Base-by-base conservation (phyloP, 2,329 filamentous ascomycete species). In the Neofusicoccum umdonicola region DNA sequence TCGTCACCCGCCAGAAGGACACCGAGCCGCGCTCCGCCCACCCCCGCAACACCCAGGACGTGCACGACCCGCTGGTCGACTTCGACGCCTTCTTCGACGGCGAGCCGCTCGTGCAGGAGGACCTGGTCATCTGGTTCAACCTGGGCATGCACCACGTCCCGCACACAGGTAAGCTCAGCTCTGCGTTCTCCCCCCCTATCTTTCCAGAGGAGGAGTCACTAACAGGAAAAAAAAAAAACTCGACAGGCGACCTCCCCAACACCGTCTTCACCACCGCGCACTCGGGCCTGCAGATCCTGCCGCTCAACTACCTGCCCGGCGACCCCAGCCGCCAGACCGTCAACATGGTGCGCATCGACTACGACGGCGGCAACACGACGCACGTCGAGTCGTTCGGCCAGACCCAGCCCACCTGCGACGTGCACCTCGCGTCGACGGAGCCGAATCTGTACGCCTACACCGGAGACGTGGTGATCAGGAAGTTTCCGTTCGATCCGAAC, bases 141-240 rank as follows among this genome's bases (percentile, higher is more conserved):
- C 71, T 85, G 8, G 82, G 82, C 50, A 82, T 82, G 72, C 82
- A 85, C 68, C 82, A 84, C 67, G 76, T 83, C 22, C 82, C 81
- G 1, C 74, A 76, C 31, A 74, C 75, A 2, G 42, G 42, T 60
- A 17, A 35, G 22, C 0, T 8, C 17, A 35, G 22, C 0, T 8
- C 17, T 22, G 3, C 11, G 3, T 6, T 41, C 50, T 17, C 22
- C 19, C 19, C 19, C 19, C 2, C 2, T 34, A 11, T 11, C 19
- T 50, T 15, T 31, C 19, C 19, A 19, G 19, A 19, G n/a, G n/a
- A n/a, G n/a, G n/a, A n/a, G n/a, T n/a, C n/a, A n/a, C n/a, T n/a
- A n/a, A n/a, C n/a, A n/a, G n/a, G n/a, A n/a, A n/a, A n/a, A n/a
- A n/a, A n/a, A n/a, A n/a, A n/a, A 19, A 19, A 2, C 19, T 19